Conservation (phyloP, 768 basidiomycete genomes). For the Tulasnella sp. region DNA sequence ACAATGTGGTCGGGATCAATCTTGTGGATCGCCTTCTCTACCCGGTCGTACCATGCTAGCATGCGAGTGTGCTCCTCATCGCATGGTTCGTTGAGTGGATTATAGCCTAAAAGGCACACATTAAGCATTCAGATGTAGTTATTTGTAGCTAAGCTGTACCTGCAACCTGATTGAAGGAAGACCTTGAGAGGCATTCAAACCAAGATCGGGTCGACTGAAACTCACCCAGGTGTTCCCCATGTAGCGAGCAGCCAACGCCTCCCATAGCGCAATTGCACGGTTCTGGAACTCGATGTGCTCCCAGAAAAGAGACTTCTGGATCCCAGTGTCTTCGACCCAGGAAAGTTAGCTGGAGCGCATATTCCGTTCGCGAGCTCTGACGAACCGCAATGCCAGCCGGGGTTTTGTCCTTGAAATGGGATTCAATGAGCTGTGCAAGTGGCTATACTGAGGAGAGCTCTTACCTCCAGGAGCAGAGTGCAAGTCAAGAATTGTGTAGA, state of each 20-base stretch:
- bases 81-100: constrained; percentile 75
- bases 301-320: constrained; percentile 41
- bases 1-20: constrained; percentile 52
- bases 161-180: too few species aligned
- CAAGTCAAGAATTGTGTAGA: constrained; percentile 58
- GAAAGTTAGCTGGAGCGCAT: background rate
- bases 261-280: constrained; percentile 66
- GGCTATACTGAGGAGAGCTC: background rate
- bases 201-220: too few species aligned
- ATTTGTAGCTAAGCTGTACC: constrained; percentile 19
- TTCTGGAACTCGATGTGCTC: constrained; percentile 79
- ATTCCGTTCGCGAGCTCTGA: background rate
- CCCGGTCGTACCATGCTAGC: constrained; percentile 52
- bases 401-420: constrained; percentile 22
- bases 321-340: background rate
- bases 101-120: constrained; percentile 41
- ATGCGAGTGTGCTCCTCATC: constrained; percentile 56
- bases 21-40: constrained; percentile 57
- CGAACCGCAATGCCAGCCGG: constrained; percentile 60
- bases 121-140: background rate
- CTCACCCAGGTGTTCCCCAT: constrained; percentile 39
- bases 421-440: background rate
- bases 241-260: constrained; percentile 62
- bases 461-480: constrained; percentile 41
- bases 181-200: too few species aligned